A percentile compares a stretch with the other conserved stretches of the same genome.
phyloP scores from a whole-genome alignment of 345 rosid genomes.

The Raphanus raphanistrum region DNA sequence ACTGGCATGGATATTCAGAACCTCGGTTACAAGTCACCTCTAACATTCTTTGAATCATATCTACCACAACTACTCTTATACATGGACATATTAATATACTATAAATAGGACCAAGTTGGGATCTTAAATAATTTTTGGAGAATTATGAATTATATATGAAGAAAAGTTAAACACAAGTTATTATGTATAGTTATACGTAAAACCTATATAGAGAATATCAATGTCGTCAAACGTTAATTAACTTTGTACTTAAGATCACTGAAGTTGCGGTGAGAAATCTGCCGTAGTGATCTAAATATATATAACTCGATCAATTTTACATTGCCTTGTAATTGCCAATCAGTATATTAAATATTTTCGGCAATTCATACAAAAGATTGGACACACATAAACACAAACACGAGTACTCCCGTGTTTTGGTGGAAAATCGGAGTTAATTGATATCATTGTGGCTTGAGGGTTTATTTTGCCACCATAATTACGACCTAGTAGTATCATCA shows the following conservation, averaged over 20 bases:
- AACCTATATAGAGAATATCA: not conserved
- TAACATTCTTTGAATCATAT: not conserved
- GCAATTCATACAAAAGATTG: not conserved
- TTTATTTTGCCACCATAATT: conserved; percentile 36
- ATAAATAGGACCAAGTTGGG: not conserved
- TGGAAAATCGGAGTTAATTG: not conserved
- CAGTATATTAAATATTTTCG: not conserved
- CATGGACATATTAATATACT: not conserved
- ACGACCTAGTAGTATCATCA: conserved; percentile 27
- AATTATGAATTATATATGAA: not conserved
- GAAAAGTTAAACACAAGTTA: not conserved
- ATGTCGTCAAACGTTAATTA: not conserved
- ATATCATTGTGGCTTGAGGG: conserved; percentile 31
- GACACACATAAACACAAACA: not conserved
- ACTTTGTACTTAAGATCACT: not conserved
- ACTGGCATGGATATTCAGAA: not conserved
- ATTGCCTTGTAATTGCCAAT: not conserved
- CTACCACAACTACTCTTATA: not conserved
- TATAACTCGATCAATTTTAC: not conserved
- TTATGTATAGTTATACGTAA: not conserved
- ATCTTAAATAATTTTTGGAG: not conserved
- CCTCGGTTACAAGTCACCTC: not conserved
- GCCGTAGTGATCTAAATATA: not conserved
- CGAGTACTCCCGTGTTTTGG: conserved; percentile 6
- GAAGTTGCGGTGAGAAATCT: not conserved